Evolutionary conservation across 139 green algal species (phyloP), one percentile per base, ranked within the genome.

Genomic region (Closterium sp.): DNA sequence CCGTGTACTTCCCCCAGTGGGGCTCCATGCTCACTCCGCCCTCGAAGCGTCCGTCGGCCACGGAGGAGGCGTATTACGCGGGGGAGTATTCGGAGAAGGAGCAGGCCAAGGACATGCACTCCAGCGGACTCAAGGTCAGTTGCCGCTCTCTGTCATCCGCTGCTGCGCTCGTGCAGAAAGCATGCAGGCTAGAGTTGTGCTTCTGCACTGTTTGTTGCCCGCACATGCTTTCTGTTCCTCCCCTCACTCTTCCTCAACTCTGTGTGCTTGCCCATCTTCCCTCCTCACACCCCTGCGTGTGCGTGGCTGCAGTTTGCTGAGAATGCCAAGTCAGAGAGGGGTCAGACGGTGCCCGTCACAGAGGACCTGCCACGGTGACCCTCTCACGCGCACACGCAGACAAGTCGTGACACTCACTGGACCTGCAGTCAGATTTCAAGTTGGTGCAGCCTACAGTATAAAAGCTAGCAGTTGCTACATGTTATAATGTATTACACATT

Each of bases 1-100:
- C 96, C 31, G 95, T 99, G 90, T 97, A 97, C 93, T 99, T 99
- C 96, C 98, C 98, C 87, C 97, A 97, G 97, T 99, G 97, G 98
- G 98, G 98, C 29, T 96, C 96, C 93, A 98, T 98, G 96, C 96
- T 99, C 89, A 79, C 62, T 1, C 95, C 92, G 11, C 89, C 85
- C 19, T 88, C 96, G 34, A 93, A 96, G 88, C 94, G 94, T 6
- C 79, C 90, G 3, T 86, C 73, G 0, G 91, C 95, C 50, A 97
- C 96, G 1, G 98, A 99, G 95, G 97, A 99, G 95, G 97, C 98
- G 70, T 99, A 94, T 3, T 94, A 94, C 70, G 70, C 21, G 13
- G 32, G 29, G 21, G 92, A 94, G 34, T 94, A 92, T 32, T 88
- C 21, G 32, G 84, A 92, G 89, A 45, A 92, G 62, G 92, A 94